Evolutionary conservation across 164 flowering plant genomes (phyloP).

Genomic region (Vitis cinerea): DNA sequence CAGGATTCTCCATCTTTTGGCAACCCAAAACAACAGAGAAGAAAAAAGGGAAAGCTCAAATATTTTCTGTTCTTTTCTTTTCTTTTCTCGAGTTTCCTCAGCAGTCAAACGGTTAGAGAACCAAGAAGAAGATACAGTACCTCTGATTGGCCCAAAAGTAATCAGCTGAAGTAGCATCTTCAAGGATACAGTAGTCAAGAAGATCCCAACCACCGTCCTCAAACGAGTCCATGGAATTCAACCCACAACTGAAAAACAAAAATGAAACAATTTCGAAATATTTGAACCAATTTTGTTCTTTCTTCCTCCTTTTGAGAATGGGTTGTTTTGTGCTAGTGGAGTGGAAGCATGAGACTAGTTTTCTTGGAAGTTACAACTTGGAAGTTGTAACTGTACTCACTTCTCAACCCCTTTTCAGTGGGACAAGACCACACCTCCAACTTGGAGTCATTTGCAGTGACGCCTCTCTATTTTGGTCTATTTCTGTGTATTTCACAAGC

Average conservation of each 20-base stretch:
- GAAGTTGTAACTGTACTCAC: no score
- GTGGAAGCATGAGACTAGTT: no score
- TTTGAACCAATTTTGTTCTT: background rate
- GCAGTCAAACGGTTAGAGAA: background rate
- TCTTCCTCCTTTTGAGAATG: background rate
- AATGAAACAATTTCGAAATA: background rate
- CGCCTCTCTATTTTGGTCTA: no score
- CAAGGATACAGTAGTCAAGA: slow-evolving; percentile 29
- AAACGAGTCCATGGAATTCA: slow-evolving; percentile 31
- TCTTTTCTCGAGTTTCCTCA: background rate
- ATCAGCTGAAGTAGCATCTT: slow-evolving; percentile 28
- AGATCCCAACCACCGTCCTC: slow-evolving; percentile 37
- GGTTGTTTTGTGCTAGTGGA: no score
- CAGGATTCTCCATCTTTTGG: no score
- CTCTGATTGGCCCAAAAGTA: slow-evolving; percentile 33
- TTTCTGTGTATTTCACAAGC: no score
- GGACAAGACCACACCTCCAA: no score
- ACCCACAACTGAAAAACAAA: background rate
- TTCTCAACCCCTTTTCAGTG: no score
- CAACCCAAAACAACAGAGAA: no score
- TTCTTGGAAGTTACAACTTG: no score
- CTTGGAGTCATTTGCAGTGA: no score
- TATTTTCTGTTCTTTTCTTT: background rate
- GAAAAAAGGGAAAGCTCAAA: no score
- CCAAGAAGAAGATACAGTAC: slow-evolving; percentile 1